Percentiles rank a stretch among this genome's conserved stretches.
Conservation (phyloP, 2,329 filamentous ascomycete genomes). For the Lasiodiplodia sp. region DNA sequence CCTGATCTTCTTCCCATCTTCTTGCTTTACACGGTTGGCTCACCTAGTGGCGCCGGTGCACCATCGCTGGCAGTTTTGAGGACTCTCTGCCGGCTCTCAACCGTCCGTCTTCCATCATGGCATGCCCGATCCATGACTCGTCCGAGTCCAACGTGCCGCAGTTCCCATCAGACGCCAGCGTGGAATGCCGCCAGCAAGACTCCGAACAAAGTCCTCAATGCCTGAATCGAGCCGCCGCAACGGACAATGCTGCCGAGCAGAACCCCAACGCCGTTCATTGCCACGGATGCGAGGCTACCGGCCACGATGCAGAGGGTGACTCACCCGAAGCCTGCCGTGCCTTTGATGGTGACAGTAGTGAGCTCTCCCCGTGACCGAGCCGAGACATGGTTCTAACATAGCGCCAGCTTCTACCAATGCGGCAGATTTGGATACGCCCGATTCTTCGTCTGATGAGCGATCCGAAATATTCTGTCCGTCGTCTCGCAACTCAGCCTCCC, state of each 20-base stretch:
- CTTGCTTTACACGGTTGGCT: slow-evolving; percentile 14
- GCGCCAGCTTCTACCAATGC: slow-evolving; percentile 6
- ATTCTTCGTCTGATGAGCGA: slow-evolving; percentile 7
- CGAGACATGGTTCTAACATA: slow-evolving; percentile 2
- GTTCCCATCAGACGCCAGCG: neutral
- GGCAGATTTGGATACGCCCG: neutral
- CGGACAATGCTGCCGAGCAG: neutral
- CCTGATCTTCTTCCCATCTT: slow-evolving; percentile 9
- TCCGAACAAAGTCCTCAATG: neutral
- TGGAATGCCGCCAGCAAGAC: neutral
- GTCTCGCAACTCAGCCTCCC: neutral
- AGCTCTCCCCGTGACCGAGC: slow-evolving; percentile 13
- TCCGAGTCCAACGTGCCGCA: neutral
- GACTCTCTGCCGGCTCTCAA: neutral
- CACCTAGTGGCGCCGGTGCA: slow-evolving; percentile 28
- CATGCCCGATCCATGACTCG: slow-evolving; percentile 7
- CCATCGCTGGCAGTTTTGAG: slow-evolving; percentile 29
- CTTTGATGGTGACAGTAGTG: slow-evolving; percentile 9
- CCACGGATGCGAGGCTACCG: neutral
- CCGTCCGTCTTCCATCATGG: slow-evolving; percentile 9
- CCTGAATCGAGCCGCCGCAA: neutral
- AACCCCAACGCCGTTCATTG: neutral
- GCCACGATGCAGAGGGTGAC: neutral
- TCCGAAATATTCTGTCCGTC: neutral
- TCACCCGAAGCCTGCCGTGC: neutral